Evolutionary conservation across 106 monocot species (phyloP).

Genomic region (Acorus gramineus): DNA sequence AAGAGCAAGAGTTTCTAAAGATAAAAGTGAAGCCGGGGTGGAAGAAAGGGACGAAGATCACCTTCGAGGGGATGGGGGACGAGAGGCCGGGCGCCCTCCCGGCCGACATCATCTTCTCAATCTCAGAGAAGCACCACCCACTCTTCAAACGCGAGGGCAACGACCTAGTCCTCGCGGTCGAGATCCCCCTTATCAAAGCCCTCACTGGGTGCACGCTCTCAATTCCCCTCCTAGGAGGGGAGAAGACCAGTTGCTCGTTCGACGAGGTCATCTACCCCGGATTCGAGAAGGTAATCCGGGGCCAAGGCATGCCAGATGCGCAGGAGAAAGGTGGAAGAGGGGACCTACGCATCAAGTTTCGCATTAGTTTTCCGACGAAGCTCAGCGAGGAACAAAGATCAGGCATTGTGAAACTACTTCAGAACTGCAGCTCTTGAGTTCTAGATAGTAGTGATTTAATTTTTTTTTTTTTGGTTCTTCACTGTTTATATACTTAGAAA

Average conservation of each 20-base stretch:
- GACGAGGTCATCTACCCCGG: conserved; percentile 60
- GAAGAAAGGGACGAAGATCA: conserved; percentile 59
- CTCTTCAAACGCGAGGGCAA: conserved; percentile 59
- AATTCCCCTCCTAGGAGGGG: conserved; percentile 42
- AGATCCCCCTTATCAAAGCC: conserved; percentile 54
- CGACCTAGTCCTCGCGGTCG: conserved; percentile 53
- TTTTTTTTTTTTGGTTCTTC: no score
- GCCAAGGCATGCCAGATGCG: conserved; percentile 61
- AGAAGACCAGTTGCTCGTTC: conserved; percentile 46
- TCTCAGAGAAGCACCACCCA: conserved; percentile 53
- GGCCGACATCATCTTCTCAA: conserved; percentile 37
- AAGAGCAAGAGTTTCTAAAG: conserved; percentile 38
- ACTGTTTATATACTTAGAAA: no score
- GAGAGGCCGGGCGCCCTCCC: conserved; percentile 43
- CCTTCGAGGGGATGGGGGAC: conserved; percentile 46
- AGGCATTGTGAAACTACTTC: conserved; percentile 23
- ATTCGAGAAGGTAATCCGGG: conserved; percentile 55
- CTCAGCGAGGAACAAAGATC: conserved; percentile 30
- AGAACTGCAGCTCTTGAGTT: conserved; percentile 15
- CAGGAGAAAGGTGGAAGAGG: conserved; percentile 37
- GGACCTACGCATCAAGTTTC: conserved; percentile 53
- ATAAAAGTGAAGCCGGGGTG: conserved; percentile 61
- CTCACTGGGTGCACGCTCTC: conserved; percentile 65
- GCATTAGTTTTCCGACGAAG: conserved; percentile 32
- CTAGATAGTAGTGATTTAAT: no score